Evolutionary conservation across 164 flowering plant genomes (phyloP).

Genomic region (Sextonia rubra): DNA sequence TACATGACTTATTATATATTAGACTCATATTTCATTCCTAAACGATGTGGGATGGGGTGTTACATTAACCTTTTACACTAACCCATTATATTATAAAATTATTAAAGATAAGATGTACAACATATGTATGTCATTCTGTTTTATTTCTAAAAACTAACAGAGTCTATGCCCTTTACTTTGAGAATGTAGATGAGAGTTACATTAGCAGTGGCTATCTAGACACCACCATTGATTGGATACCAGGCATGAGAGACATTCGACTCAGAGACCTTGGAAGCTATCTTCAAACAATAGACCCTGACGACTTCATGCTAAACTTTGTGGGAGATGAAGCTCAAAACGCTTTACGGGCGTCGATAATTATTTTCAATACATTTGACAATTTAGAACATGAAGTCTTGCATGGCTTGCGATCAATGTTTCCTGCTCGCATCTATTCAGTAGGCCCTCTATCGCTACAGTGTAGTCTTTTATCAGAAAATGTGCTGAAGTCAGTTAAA

Average conservation of each 20-base stretch:
- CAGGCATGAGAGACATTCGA: constrained; percentile 23
- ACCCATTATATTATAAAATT: no score
- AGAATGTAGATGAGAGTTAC: background rate
- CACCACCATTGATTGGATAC: constrained; percentile 23
- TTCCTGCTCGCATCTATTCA: constrained; percentile 16
- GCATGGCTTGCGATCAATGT: constrained; percentile 10
- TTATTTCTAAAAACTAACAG: no score
- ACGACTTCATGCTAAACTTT: constrained; percentile 24
- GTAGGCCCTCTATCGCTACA: constrained; percentile 18
- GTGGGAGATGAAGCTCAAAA: constrained; percentile 19
- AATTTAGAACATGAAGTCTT: constrained; percentile 17
- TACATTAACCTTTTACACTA: no score
- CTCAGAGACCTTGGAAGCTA: constrained; percentile 28
- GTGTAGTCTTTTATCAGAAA: background rate
- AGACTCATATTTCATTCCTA: no score
- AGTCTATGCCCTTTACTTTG: no score
- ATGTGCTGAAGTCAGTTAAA: background rate
- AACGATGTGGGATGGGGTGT: no score
- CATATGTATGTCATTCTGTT: no score
- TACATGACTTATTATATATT: no score
- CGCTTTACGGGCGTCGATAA: constrained; percentile 10
- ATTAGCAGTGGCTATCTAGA: constrained; percentile 14
- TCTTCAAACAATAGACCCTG: constrained; percentile 23
- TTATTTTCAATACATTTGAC: constrained; percentile 27
- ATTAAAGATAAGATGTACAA: no score